These are phyloP conservation scores for Ogataea glucozyma DNA, from an alignment of 805 yeast species.

Conservation along the genomic window DNA sequence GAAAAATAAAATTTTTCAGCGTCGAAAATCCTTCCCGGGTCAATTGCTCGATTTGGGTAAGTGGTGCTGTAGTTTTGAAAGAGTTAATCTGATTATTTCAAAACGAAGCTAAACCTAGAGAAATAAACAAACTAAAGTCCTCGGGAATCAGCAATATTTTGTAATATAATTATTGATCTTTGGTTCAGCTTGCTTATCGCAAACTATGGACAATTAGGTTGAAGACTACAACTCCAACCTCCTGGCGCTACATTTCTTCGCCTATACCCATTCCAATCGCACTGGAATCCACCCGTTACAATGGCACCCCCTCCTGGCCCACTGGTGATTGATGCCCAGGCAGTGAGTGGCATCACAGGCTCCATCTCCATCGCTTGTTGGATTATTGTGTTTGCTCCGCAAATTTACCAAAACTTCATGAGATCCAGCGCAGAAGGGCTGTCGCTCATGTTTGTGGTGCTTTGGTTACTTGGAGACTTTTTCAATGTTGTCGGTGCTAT, in stretches of 20 bases:
- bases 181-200: background rate
- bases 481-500: conserved; percentile 92
- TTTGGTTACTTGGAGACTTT: conserved; percentile 93
- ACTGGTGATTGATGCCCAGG: conserved; percentile 62
- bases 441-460: conserved; percentile 77
- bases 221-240: too few relatives aligned
- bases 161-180: too few relatives aligned
- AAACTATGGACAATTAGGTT: background rate
- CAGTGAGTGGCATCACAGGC: conserved; percentile 76
- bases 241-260: too few relatives aligned
- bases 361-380: conserved; percentile 95
- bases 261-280: background rate
- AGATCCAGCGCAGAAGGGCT: conserved; percentile 89
- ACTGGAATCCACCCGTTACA: background rate
- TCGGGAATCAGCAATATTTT: too few relatives aligned
- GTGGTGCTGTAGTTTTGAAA: conserved; percentile 1
- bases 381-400: conserved; percentile 97
- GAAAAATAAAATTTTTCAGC: conserved; percentile 8
- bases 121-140: too few relatives aligned
- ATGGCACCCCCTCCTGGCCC: conserved; percentile 70
- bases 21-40: conserved; percentile 10
- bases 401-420: conserved; percentile 85
- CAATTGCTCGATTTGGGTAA: conserved; percentile 8
- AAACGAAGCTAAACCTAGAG: background rate
- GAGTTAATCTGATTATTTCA: background rate